Base-by-base conservation (phyloP, 169 alveolate genomes). In the Eimeria falciformis region DNA sequence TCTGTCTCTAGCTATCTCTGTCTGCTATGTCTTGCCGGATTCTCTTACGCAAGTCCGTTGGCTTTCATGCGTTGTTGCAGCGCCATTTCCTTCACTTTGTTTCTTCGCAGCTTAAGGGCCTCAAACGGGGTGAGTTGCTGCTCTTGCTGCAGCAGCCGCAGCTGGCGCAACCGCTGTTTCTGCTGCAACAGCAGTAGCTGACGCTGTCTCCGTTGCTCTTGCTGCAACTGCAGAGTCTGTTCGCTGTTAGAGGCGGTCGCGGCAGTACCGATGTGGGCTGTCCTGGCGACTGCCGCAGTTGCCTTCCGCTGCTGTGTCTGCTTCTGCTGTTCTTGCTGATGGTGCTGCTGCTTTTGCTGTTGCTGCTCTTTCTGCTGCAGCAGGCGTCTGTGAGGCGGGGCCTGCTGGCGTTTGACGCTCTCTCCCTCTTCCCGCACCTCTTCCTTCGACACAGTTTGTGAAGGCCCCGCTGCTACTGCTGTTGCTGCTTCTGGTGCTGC, bases 101-200 rank as follows among this genome's bases (percentile, higher is more conserved):
- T 78, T 37, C 88, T 47, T 50, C 88, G 73, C 33, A 78, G 88
- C 73, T 78, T 78, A 45, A 78, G 68, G 27, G 37, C 88, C 27
- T 78, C 88, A 46, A 78, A 47, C 7, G 88, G 88, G 17, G 88
- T 23, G 18, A 78, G 73, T 40, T 78, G 88, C 55, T 78, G 88
- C 88, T 78, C 73, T 71, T 78, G 88, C 88, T 50, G 88, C 55
- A 50, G 55, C 23, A 27, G 88, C 53, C 50, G 88, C 53, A 47
- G 88, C 27, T 78, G 88, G 65, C 88, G 18, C 88, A 78, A 40
- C 66, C 88, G 71, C 62, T 78, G 88, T 53, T 71, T 56, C 71
- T 78, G 88, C 53, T 78, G 88, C 88, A 50, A 71, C 55, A 78
- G 71, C 88, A 78, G 71, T 71, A 78, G 73, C 73, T 40, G 88